A percentile compares a stretch with the other conserved stretches of the same genome.
These are phyloP conservation scores for Fagopyrum tataricum DNA, from an alignment of 148 eudicot species.

Conservation along the genomic window DNA sequence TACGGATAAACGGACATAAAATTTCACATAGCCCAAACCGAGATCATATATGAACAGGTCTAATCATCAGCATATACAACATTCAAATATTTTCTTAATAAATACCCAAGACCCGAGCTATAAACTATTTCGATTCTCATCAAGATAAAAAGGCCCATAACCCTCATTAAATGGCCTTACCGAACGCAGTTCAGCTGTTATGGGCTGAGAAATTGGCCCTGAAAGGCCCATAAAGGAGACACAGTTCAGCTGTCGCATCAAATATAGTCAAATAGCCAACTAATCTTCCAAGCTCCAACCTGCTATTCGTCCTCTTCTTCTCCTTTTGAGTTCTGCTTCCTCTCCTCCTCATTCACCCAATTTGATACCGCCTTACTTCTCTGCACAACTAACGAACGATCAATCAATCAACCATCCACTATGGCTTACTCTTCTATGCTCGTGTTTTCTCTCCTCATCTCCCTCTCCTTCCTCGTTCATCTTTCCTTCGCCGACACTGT, in stretches of 20 bases:
- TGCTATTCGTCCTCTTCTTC: neutral
- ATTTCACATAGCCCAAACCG: no score
- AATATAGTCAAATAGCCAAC: constrained; percentile 6
- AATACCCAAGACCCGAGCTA: no score
- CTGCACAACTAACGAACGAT: neutral
- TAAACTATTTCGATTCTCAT: no score
- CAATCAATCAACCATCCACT: neutral
- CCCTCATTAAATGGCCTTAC: no score
- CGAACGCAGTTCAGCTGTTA: no score
- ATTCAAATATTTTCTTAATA: no score
- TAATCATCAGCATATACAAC: no score
- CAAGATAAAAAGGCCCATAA: no score
- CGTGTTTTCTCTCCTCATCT: constrained; percentile 20
- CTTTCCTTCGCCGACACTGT: constrained; percentile 31
- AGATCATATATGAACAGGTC: no score
- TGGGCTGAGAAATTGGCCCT: neutral
- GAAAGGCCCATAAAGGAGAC: neutral
- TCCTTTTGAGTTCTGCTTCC: neutral
- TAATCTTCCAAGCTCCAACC: constrained; percentile 8
- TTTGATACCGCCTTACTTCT: neutral
- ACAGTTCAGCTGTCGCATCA: neutral
- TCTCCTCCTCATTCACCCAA: neutral
- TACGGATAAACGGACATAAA: no score
- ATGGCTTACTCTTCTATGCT: constrained; percentile 8
- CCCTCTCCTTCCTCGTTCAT: constrained; percentile 29